These are phyloP conservation scores for Pleurotus sapidus DNA, from an alignment of 768 basidiomycete genomes.

Conservation along the genomic window DNA sequence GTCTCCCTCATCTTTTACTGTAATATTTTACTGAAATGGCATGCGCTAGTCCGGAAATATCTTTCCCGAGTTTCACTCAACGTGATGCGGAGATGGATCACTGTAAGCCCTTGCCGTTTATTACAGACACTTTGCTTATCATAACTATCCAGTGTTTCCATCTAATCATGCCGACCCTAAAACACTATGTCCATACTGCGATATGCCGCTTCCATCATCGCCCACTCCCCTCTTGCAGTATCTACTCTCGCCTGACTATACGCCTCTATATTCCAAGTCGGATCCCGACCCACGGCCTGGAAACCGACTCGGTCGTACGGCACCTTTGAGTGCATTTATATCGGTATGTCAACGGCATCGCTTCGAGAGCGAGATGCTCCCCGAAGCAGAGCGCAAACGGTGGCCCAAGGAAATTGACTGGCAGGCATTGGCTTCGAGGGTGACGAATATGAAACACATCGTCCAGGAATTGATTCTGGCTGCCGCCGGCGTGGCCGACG, in stretches of 20 bases:
- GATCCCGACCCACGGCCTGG: slow-evolving; percentile 58
- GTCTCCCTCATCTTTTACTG: neutral
- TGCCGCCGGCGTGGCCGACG: slow-evolving; percentile 14
- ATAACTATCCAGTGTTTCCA: slow-evolving; percentile 41
- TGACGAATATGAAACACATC: slow-evolving; percentile 43
- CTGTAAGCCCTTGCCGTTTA: neutral
- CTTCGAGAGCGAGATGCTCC: slow-evolving; percentile 72
- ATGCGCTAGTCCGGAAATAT: neutral
- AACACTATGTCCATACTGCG: slow-evolving; percentile 80
- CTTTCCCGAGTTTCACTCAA: neutral
- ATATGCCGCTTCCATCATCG: slow-evolving; percentile 57
- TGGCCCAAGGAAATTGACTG: slow-evolving; percentile 81
- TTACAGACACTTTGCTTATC: neutral
- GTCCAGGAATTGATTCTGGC: slow-evolving; percentile 1
- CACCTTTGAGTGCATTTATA: slow-evolving; percentile 56
- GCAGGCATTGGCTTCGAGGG: slow-evolving; percentile 46
- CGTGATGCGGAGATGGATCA: neutral
- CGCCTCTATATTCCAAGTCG: slow-evolving; percentile 45
- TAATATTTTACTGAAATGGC: neutral
- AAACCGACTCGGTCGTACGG: slow-evolving; percentile 63
- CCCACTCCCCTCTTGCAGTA: slow-evolving; percentile 58
- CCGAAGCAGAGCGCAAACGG: slow-evolving; percentile 64
- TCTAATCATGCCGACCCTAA: slow-evolving; percentile 56
- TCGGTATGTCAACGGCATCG: slow-evolving; percentile 75
- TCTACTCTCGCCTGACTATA: slow-evolving; percentile 50